These are phyloP conservation scores for Tylopilus sp. DNA, from an alignment of 1,284 basidiomycete genomes.

Conservation along the genomic window DNA sequence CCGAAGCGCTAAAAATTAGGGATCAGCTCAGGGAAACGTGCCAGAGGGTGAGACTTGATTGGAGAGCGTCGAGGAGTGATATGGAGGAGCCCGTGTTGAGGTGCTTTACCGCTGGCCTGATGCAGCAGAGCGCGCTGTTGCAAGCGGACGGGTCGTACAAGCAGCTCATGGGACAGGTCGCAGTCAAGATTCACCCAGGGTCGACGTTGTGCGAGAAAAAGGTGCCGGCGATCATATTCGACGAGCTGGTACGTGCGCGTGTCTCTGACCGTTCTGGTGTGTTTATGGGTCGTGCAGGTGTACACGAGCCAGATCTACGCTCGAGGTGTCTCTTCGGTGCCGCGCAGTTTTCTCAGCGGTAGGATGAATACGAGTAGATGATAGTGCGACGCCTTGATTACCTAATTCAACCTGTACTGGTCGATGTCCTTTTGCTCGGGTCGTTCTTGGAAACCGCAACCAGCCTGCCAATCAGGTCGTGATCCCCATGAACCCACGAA, in stretches of 20 bases:
- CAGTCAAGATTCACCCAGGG: conserved; percentile 86
- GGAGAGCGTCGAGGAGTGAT: conserved; percentile 53
- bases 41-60: conserved; percentile 57
- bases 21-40: conserved; percentile 75
- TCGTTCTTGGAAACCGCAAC: background rate
- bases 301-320: conserved; percentile 85
- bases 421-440: background rate
- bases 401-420: conserved; percentile 14
- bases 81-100: conserved; percentile 56
- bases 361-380: conserved; percentile 14
- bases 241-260: conserved; percentile 70
- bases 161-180: conserved; percentile 74
- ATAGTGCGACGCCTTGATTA: conserved; percentile 7
- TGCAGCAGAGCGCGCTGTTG: conserved; percentile 77
- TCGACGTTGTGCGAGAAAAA: conserved; percentile 77
- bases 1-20: conserved; percentile 80
- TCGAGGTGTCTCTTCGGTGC: conserved; percentile 77
- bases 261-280: background rate
- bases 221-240: conserved; percentile 80
- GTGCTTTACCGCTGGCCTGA: conserved; percentile 70
- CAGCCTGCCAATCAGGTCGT: background rate
- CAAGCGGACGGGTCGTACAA: conserved; percentile 82
- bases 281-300: conserved; percentile 39
- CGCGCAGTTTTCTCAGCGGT: conserved; percentile 41
- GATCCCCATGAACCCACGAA: background rate